Conservation (phyloP, 1,139 yeast species). For the Hansenula sp. region DNA sequence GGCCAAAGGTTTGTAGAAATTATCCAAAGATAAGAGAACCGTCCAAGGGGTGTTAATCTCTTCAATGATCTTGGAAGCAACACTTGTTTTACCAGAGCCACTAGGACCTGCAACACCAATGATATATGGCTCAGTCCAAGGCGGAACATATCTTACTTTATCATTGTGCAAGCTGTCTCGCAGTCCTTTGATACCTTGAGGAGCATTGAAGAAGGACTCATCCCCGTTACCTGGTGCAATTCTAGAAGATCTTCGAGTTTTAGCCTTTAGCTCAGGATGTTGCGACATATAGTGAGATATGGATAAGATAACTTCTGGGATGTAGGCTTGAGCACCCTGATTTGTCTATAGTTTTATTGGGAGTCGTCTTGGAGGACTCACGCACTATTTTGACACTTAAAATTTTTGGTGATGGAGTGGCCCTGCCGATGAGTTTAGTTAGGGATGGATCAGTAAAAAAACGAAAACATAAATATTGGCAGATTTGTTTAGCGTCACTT, state of each 20-base stretch:
- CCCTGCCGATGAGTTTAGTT: not conserved
- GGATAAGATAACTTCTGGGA: no score
- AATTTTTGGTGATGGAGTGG: not conserved
- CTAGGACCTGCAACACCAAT: constrained; percentile 94
- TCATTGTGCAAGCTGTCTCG: not conserved
- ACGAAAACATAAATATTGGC: not conserved
- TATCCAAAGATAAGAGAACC: constrained; percentile 84
- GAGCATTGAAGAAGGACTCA: constrained; percentile 13
- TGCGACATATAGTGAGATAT: not conserved
- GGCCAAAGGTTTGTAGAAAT: constrained; percentile 76
- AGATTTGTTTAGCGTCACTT: no score
- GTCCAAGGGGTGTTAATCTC: constrained; percentile 93
- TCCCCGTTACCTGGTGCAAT: constrained; percentile 11
- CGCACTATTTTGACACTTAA: not conserved
- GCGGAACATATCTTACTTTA: constrained; percentile 57
- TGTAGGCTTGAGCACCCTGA: not conserved
- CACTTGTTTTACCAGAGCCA: constrained; percentile 94
- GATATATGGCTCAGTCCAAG: constrained; percentile 94
- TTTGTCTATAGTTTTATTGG: not conserved
- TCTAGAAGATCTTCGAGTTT: constrained; percentile 9
- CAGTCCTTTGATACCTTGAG: not conserved
- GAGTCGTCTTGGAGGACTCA: not conserved
- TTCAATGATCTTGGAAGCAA: constrained; percentile 78
- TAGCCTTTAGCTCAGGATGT: not conserved
- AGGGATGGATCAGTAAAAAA: not conserved